phyloP scores from a whole-genome alignment of 306 rosid genomes.

The Lagenaria siceraria region DNA sequence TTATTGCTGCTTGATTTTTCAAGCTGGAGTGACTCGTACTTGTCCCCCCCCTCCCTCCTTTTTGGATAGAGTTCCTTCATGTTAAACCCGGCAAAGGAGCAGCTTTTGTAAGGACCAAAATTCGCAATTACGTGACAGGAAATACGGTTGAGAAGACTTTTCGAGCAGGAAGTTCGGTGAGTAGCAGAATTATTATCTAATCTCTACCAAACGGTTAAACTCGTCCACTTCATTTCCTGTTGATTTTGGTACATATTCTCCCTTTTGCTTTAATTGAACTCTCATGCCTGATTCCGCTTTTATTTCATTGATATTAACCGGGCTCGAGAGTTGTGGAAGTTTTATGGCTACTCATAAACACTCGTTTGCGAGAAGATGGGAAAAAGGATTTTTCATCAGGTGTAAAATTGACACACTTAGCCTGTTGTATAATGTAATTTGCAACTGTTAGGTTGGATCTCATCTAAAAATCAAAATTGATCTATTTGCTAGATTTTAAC shows the following conservation, averaged over 20 bases:
- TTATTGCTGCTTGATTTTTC: background rate
- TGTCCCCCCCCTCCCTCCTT: background rate
- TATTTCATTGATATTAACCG: background rate
- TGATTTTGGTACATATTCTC: background rate
- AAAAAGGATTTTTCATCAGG: background rate
- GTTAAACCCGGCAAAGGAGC: slow-evolving; percentile 98
- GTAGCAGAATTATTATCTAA: background rate
- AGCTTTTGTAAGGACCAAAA: slow-evolving; percentile 90
- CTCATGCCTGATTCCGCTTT: background rate
- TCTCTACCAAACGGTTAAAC: background rate
- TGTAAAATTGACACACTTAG: background rate
- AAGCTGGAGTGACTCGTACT: background rate
- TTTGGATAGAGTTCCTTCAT: slow-evolving; percentile 72
- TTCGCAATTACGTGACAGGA: slow-evolving; percentile 72
- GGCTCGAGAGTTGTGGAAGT: background rate
- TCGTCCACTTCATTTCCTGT: background rate
- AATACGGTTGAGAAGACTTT: slow-evolving; percentile 86
- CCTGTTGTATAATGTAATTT: background rate
- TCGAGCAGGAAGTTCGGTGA: slow-evolving; percentile 82
- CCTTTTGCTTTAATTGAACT: background rate
- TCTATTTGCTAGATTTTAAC: background rate
- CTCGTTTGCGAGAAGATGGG: background rate
- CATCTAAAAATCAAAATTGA: background rate
- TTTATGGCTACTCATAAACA: background rate
- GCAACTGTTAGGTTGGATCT: background rate